Conservation (phyloP, 2,329 filamentous ascomycete genomes). For the Aspergillus oerlinghausenensis region DNA sequence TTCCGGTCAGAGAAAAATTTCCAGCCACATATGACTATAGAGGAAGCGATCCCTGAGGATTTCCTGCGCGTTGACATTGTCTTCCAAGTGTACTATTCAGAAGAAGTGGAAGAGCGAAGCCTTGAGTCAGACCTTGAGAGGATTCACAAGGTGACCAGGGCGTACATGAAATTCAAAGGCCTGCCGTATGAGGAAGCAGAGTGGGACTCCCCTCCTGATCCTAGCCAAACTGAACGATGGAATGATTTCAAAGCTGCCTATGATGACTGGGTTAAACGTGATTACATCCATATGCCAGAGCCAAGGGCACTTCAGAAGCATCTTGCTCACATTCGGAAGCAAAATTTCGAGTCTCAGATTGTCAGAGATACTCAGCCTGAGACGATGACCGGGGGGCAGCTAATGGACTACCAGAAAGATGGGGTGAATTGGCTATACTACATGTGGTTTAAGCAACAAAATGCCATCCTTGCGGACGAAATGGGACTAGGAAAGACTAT, state of each 20-base stretch:
- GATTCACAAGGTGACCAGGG: constrained; percentile 66
- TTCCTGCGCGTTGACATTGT: constrained; percentile 83
- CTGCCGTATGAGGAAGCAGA: constrained; percentile 85
- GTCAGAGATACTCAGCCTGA: constrained; percentile 69
- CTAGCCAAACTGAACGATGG: constrained; percentile 62
- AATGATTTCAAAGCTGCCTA: constrained; percentile 78
- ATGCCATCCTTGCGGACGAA: constrained; percentile 90
- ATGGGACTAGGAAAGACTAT: constrained; percentile 99
- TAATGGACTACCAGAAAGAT: constrained; percentile 92
- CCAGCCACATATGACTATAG: constrained; percentile 63
- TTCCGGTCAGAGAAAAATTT: constrained; percentile 60
- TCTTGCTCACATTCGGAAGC: constrained; percentile 61
- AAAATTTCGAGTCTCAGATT: constrained; percentile 61
- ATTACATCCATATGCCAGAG: constrained; percentile 62
- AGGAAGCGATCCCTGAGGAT: constrained; percentile 83
- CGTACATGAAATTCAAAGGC: constrained; percentile 88
- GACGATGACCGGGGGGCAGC: constrained; percentile 67
- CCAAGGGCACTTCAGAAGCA: constrained; percentile 58
- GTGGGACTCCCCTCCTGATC: constrained; percentile 75
- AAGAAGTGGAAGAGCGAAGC: constrained; percentile 52
- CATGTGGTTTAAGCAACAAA: constrained; percentile 77
- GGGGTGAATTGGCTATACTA: constrained; percentile 94
- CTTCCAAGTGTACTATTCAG: constrained; percentile 70
- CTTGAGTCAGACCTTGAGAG: constrained; percentile 67
- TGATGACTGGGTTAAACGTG: constrained; percentile 75